Percentiles rank a stretch among this genome's conserved stretches.
Conservation (phyloP, 139 green algal species). For the Astrephomene gubernaculifera region DNA sequence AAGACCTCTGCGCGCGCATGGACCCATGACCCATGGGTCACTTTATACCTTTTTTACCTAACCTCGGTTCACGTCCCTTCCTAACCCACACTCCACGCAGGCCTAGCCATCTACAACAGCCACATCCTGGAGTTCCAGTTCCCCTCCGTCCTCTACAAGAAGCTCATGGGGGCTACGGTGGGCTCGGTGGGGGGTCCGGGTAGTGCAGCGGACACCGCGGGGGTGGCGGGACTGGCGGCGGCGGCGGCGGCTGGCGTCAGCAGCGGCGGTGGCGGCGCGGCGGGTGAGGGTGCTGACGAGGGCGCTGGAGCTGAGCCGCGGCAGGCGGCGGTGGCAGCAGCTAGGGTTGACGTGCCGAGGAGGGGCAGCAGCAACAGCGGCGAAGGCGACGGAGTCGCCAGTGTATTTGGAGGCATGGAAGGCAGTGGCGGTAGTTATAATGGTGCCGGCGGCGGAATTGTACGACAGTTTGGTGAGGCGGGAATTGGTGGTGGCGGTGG, state of each 20-base stretch:
- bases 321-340: too few relatives aligned
- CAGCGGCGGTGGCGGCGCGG: not conserved
- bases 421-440: too few relatives aligned
- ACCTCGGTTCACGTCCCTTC: not conserved
- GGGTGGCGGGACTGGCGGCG: not conserved
- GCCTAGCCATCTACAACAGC: conserved; percentile 94
- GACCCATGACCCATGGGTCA: not conserved
- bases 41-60: not conserved
- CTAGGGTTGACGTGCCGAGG: too few relatives aligned
- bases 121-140: conserved; percentile 91
- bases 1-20: too few relatives aligned
- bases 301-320: too few relatives aligned
- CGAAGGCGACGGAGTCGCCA: too few relatives aligned
- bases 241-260: conserved; percentile 2
- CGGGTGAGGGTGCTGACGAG: too few relatives aligned
- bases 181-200: not conserved
- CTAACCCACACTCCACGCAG: not conserved
- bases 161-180: conserved; percentile 66
- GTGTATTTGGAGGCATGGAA: too few relatives aligned
- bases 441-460: too few relatives aligned
- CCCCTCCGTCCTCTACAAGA: conserved; percentile 86
- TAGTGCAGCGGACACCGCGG: not conserved
- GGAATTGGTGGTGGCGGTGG: not conserved
- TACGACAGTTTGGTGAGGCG: too few relatives aligned
- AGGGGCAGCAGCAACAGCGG: too few relatives aligned